These are phyloP conservation scores for Lachancea nothofagi DNA, from an alignment of 805 yeast species.

Conservation along the genomic window DNA sequence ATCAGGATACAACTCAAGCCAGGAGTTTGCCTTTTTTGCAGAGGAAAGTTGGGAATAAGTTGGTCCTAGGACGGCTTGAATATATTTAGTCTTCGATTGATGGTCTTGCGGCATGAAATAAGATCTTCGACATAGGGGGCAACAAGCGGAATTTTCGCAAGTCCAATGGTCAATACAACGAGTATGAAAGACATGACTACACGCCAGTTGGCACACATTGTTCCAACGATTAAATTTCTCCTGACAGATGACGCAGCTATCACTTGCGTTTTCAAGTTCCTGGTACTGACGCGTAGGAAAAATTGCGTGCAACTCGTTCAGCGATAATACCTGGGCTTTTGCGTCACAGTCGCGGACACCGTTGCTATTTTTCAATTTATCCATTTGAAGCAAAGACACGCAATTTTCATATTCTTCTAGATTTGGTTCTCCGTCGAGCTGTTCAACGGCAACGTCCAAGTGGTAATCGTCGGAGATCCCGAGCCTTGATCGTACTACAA, in stretches of 20 bases:
- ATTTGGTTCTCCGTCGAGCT: neutral
- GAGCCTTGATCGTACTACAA: neutral
- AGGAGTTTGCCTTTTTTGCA: neutral
- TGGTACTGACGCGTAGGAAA: constrained; percentile 1
- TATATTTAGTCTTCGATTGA: neutral
- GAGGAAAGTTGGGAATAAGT: neutral
- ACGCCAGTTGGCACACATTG: neutral
- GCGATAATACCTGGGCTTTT: neutral
- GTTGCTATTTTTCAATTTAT: neutral
- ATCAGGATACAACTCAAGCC: constrained; percentile 2
- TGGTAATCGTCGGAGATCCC: constrained; percentile 1
- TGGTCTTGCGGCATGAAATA: neutral
- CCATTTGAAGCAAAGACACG: neutral
- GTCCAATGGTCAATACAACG: constrained; percentile 2
- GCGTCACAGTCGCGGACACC: neutral
- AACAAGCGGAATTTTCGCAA: constrained; percentile 1
- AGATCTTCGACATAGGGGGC: constrained; percentile 2
- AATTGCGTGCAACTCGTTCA: neutral
- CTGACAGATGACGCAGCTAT: constrained; percentile 1
- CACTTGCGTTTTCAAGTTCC: neutral
- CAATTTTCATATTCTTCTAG: neutral
- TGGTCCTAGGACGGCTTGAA: neutral
- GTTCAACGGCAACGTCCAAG: neutral
- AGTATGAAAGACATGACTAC: constrained; percentile 1
- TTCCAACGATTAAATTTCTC: neutral